These are phyloP conservation scores for Dendrocalamus sinicus DNA, from an alignment of 176 grass and related monocot genomes.

Conservation along the genomic window DNA sequence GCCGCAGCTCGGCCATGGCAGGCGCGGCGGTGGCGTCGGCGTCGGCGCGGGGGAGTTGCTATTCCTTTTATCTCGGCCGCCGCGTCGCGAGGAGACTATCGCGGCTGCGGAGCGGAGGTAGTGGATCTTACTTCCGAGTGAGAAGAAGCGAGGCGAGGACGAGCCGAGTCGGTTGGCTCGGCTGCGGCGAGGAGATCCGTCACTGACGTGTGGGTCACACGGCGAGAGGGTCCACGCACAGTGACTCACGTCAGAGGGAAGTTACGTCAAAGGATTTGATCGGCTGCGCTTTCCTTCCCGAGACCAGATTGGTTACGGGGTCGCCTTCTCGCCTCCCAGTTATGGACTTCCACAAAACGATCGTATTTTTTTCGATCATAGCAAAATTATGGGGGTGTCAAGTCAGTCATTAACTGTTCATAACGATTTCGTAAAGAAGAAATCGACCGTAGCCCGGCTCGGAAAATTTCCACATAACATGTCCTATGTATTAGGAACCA, in stretches of 20 bases:
- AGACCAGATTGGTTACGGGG: too few relatives aligned
- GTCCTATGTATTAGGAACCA: slow-evolving; percentile 5
- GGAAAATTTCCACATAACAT: neutral
- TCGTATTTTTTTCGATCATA: neutral
- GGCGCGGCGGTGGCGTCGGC: neutral
- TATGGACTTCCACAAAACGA: too few relatives aligned
- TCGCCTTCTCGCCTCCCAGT: too few relatives aligned
- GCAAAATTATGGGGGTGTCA: neutral
- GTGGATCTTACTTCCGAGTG: neutral
- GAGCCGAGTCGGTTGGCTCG: too few relatives aligned
- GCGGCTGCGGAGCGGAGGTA: neutral
- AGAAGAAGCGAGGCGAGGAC: neutral
- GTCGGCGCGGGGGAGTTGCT: neutral
- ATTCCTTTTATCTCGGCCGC: neutral
- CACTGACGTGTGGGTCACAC: too few relatives aligned
- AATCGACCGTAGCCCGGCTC: neutral
- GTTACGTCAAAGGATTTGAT: too few relatives aligned
- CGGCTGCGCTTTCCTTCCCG: too few relatives aligned
- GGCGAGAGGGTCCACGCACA: too few relatives aligned
- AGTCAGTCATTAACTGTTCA: neutral
- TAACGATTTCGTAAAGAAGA: neutral
- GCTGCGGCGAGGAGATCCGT: too few relatives aligned
- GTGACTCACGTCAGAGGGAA: too few relatives aligned
- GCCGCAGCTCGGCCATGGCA: slow-evolving; percentile 86
- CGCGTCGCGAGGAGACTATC: neutral